Evolutionary conservation across 2,329 filamentous ascomycete genomes (phyloP), one percentile per base, ranked within the genome.

Genomic region (Stemphylium vesicarium): DNA sequence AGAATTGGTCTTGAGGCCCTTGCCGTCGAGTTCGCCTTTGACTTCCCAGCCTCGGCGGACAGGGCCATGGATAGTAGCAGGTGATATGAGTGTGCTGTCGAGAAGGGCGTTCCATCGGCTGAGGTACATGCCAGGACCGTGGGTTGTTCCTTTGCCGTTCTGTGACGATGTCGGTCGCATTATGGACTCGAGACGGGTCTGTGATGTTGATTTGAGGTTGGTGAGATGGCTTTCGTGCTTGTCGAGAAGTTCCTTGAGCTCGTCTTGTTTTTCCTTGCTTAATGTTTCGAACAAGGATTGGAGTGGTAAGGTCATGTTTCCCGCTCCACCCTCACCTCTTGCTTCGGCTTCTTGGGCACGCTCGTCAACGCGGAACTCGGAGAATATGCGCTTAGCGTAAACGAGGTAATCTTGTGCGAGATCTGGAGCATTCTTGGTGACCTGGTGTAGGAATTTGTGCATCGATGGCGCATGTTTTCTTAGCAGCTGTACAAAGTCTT

Each of bases 111-210:
- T 88, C 90, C 90, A 93, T 44, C 86, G 82, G 1, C 84, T 81
- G 20, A 92, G 82, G 68, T 89, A 93, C 41, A 89, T 84, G 1
- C 90, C 90, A 0, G 90, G 89, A 0, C 89, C 89, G 20, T 80
- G 81, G 48, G 82, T 82, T 32, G 77, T 79, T 3, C 72, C 68
- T 12, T 47, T 50, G 13, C 42, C 33, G 33, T 52, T 56, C 15
- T 37, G 32, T 4, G 54, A 41, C 13, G 62, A 5, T 4, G 59
- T 32, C 2, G 58, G 44, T 9, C 51, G 49, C 58, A 91, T 78
- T 20, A 91, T 81, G 1, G 75, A 74, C 48, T 85, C 82, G 56
- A 90, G 82, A 2, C 84, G 83, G 0, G 73, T 66, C 1, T 73
- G 73, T 0, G 54, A 57, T n/a, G 57, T 60, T 9, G 48, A 53